Evolutionary conservation across 2,329 filamentous ascomycete species (phyloP), one percentile per base, ranked within the genome.

Genomic region (Triangularia verruculosa): DNA sequence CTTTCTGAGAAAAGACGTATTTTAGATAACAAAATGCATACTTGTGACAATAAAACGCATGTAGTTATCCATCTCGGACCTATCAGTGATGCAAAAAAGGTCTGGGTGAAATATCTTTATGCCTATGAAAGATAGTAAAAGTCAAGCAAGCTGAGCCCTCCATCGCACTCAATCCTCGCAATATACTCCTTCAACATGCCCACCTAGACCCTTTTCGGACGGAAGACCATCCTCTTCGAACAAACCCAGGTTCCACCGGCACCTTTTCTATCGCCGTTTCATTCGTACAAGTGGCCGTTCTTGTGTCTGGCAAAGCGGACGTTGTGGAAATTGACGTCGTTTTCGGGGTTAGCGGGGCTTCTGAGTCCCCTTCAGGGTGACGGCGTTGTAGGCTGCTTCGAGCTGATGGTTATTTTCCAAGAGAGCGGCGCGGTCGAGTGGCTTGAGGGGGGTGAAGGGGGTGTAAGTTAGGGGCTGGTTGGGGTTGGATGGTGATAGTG

Each of bases 241-340:
- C 39, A 20, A 1, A 20, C 39, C 39, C n/a, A 20, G 9, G 13
- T 20, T n/a, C n/a, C 4, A 47, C 11, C 2, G 88, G 88, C n/a
- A 0, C 89, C 88, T 69, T 87, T 89, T 58, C 87, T 78, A 67
- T 87, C 76, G 9, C 89, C 89, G 74, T 92, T 89, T 72, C 92
- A 75, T 74, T 91, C 87, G 82, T 87, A 91, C 54, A 91, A 65
- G 20, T 72, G 75, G 32, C 79, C 78, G 57, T 84, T 82, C 70
- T 83, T 80, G 7, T 65, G 57, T 1, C 87, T 89, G 25, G 90
- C 85, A 71, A 91, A 92, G 69, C 87, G 89, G 43, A 91, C 86
- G 71, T 89, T 91, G 72, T 91, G 89, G 68, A 90, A 79, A 71
- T 91, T 86, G 3, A 91, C 82, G 59, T 82, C 80, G 58, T 85